Evolutionary conservation across 768 basidiomycete species (phyloP).

Genomic region (Lanmaoa pseudosensibilis): DNA sequence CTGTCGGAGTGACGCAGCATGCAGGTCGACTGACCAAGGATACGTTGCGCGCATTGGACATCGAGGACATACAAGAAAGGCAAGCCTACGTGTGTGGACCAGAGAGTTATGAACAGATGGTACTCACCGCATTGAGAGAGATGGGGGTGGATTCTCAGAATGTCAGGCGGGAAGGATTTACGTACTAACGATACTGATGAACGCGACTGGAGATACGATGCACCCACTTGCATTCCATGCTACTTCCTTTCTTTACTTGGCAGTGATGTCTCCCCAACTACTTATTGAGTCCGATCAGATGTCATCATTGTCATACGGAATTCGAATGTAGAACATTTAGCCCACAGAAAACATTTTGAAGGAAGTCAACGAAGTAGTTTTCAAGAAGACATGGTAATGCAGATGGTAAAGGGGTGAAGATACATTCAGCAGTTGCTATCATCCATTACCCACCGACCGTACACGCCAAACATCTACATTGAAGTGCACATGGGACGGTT

Average conservation of each 20-base stretch:
- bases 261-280: neutral
- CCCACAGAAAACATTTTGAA: neutral
- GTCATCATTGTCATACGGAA: neutral
- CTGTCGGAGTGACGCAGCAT: constrained; percentile 19
- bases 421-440: constrained; percentile 17
- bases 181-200: constrained; percentile 34
- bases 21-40: constrained; percentile 19
- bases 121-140: constrained; percentile 35
- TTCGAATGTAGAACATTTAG: neutral
- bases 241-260: neutral
- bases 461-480: constrained; percentile 20
- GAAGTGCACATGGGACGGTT: neutral
- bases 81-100: constrained; percentile 55
- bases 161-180: constrained; percentile 44
- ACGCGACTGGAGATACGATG: neutral
- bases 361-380: neutral
- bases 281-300: neutral
- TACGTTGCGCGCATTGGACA: constrained; percentile 2
- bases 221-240: neutral
- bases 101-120: constrained; percentile 42
- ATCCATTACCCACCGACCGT: constrained; percentile 31
- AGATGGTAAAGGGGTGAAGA: neutral
- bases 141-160: constrained; percentile 35
- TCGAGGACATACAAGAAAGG: constrained; percentile 20
- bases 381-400: neutral